These are phyloP conservation scores for Xanthoconium separans DNA, from an alignment of 1,284 basidiomycete genomes.

Conservation along the genomic window DNA sequence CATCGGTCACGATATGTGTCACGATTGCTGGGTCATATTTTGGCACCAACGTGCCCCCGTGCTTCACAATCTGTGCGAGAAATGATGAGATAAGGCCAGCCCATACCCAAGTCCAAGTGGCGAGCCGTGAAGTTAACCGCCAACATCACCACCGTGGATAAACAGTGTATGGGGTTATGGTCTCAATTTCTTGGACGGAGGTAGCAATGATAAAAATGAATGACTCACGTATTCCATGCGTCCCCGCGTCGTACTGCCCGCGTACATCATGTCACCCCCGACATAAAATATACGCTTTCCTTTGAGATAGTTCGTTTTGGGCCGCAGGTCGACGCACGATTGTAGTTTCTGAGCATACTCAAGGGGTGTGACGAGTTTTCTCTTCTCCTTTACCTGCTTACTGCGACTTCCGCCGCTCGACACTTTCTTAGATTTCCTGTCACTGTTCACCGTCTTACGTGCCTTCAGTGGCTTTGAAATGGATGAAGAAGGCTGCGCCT, in stretches of 20 bases:
- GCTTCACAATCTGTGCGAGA: constrained; percentile 48
- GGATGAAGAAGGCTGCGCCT: not conserved
- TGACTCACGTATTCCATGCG: constrained; percentile 57
- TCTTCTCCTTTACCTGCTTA: constrained; percentile 25
- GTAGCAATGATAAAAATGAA: not conserved
- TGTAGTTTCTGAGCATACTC: constrained; percentile 41
- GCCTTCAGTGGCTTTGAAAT: constrained; percentile 2
- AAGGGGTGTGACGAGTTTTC: constrained; percentile 33
- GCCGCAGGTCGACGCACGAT: constrained; percentile 21
- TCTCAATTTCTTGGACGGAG: not conserved
- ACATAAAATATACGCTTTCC: constrained; percentile 57
- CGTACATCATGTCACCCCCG: constrained; percentile 55
- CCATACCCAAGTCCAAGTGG: not conserved
- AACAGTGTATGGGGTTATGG: too few species aligned
- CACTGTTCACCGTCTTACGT: constrained; percentile 14
- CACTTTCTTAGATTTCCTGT: constrained; percentile 15
- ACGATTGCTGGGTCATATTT: constrained; percentile 51
- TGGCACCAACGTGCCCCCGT: constrained; percentile 57
- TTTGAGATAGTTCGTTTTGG: constrained; percentile 39
- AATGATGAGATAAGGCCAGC: constrained; percentile 1
- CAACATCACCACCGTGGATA: not conserved
- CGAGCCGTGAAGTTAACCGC: not conserved
- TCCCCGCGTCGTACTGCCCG: constrained; percentile 47
- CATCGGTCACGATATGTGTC: constrained; percentile 65
- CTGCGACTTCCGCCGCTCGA: constrained; percentile 15